Evolutionary conservation across 1,139 yeast species (phyloP), one percentile per base, ranked within the genome.

Genomic region (Scheffersomyces cryptocercus): DNA sequence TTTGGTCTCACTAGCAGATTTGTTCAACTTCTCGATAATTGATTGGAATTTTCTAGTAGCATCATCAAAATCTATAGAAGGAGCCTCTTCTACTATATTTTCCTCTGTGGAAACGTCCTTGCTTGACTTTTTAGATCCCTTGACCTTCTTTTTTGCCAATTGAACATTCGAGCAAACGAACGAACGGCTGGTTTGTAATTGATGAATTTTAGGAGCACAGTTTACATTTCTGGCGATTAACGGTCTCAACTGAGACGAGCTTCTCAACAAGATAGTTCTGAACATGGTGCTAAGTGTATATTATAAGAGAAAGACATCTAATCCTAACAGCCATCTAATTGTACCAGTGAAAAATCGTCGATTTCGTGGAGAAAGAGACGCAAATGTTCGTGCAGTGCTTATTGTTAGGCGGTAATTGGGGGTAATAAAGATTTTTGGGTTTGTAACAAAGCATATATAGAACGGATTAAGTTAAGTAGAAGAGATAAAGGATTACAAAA

Each of bases 1-100:
- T 55, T 83, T 86, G 41, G 82, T 68, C 48, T 84, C 89, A 39
- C 76, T 77, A 28, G 85, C 70, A 41, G 71, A 73, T 50, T 82
- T 81, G 43, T 74, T 67, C 59, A 84, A 87, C 39, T 65, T 62
- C 2, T 76, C 81, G 8, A 86, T 49, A 0, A 84, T 67, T 3
- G 63, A 61, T 29, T 78, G 73, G 54, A 81, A 84, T 43, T 73
- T 70, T 3, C 57, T 44, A 34, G 76, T 79, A 7, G 81, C 71
- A 38, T 70, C 68, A 38, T 66, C 57, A 41, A 77, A 54, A 55
- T 74, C 70, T 16, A 73, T 61, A 28, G 57, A 55, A 11, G 59
- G 55, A 4, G 55, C 51, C 10, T 50, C 61, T n/a, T 11, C 20
- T n/a, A 48, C 54, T 1, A 45, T 43, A 16, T 51, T 59, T 4